Percentiles rank a stretch among this genome's conserved stretches.
phyloP scores from a whole-genome alignment of 2,329 filamentous ascomycete genomes.

The Calonectria pseudoturangicola region DNA sequence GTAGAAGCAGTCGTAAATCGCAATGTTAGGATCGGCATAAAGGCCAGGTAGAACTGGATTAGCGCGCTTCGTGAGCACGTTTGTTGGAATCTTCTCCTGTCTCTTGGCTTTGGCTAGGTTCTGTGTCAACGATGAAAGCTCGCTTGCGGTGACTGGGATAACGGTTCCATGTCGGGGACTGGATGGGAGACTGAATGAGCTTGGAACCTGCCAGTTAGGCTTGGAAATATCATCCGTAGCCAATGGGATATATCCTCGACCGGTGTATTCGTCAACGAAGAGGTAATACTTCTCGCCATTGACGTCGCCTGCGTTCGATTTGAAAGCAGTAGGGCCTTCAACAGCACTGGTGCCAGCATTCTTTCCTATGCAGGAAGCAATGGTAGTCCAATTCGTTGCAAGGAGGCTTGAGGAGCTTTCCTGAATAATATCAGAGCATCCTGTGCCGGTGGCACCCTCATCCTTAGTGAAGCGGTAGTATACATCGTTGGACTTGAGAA shows the following conservation, averaged over 20 bases:
- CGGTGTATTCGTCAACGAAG: constrained; percentile 72
- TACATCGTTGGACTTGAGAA: constrained; percentile 62
- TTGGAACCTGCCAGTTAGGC: constrained; percentile 68
- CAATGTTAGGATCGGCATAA: constrained; percentile 69
- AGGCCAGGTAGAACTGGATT: constrained; percentile 62
- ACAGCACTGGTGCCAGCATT: constrained; percentile 69
- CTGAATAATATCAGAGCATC: constrained; percentile 73
- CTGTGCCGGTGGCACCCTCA: constrained; percentile 68
- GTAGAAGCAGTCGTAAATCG: constrained; percentile 64
- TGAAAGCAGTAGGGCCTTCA: constrained; percentile 72
- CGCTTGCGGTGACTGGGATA: constrained; percentile 67
- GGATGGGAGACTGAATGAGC: constrained; percentile 66
- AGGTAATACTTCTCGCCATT: constrained; percentile 73
- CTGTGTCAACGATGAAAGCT: constrained; percentile 38
- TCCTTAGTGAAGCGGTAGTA: constrained; percentile 75
- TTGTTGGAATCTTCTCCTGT: neutral
- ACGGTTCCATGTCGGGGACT: constrained; percentile 74
- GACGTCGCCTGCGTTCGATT: constrained; percentile 68
- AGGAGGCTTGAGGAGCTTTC: constrained; percentile 67
- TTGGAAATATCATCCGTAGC: constrained; percentile 69
- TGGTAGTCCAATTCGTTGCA: constrained; percentile 63
- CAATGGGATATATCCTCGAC: constrained; percentile 71
- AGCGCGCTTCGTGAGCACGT: constrained; percentile 41
- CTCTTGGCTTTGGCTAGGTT: constrained; percentile 30
- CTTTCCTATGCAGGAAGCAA: constrained; percentile 69